phyloP scores from a whole-genome alignment of 73 alveolate species.

The Breviolum minutum region DNA sequence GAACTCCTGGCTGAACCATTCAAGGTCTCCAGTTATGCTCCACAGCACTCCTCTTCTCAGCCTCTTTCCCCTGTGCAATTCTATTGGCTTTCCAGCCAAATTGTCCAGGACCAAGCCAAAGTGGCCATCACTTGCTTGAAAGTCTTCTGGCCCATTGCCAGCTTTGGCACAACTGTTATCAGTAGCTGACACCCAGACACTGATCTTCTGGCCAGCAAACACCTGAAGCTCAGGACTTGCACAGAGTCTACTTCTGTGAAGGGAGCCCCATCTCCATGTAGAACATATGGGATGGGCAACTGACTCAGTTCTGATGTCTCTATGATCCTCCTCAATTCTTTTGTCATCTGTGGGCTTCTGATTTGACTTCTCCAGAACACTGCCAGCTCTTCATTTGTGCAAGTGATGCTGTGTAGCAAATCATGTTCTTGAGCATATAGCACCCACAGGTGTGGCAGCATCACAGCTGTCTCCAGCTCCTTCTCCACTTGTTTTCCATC shows the following conservation, averaged over 20 bases:
- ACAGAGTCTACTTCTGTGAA: slow-evolving; percentile 42
- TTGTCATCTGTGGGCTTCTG: slow-evolving; percentile 1
- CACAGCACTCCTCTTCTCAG: slow-evolving; percentile 4
- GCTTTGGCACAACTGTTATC: slow-evolving; percentile 46
- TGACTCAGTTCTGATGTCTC: neutral
- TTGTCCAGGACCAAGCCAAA: slow-evolving; percentile 28
- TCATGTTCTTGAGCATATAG: neutral
- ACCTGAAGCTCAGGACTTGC: slow-evolving; percentile 3
- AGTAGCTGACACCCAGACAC: slow-evolving; percentile 37
- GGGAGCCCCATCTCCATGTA: slow-evolving; percentile 57
- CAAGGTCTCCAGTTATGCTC: slow-evolving; percentile 4
- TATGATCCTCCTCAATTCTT: neutral
- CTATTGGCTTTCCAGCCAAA: neutral
- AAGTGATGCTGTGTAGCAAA: neutral
- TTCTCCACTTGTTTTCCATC: neutral
- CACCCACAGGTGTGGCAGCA: slow-evolving; percentile 40
- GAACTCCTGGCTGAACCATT: neutral
- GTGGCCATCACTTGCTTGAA: neutral
- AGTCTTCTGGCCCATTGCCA: neutral
- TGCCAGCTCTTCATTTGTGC: neutral
- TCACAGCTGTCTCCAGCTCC: neutral
- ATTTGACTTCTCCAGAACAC: slow-evolving; percentile 31
- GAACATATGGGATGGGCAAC: slow-evolving; percentile 25
- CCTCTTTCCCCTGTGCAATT: neutral
- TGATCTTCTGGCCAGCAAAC: neutral